phyloP scores from a whole-genome alignment of 169 alveolate genomes.

The Toxoplasma gondii region DNA sequence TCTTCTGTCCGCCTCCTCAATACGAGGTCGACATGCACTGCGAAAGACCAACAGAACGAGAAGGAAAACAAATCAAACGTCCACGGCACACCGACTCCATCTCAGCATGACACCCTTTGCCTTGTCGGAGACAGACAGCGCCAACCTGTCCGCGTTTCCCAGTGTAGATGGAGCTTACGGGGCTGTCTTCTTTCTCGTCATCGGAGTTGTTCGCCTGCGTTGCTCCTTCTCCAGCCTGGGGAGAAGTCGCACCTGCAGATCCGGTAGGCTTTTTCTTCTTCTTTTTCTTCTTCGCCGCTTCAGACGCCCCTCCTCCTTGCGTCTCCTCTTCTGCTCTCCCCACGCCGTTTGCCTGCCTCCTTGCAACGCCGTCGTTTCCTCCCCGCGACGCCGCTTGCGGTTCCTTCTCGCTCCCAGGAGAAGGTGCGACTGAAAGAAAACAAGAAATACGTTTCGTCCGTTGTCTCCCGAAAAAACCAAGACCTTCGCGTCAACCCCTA shows the following conservation, averaged over 20 bases:
- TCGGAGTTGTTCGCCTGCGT: neutral
- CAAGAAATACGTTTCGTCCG: neutral
- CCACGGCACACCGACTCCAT: too few species aligned
- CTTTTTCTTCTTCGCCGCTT: conserved; percentile 28
- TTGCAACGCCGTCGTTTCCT: neutral
- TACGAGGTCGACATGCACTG: too few species aligned
- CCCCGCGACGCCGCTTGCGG: neutral
- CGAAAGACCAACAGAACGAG: too few species aligned
- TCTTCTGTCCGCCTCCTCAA: too few species aligned
- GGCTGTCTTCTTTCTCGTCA: neutral
- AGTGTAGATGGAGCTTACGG: too few species aligned
- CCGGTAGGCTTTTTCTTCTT: conserved; percentile 33
- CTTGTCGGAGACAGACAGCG: too few species aligned
- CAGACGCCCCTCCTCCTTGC: neutral
- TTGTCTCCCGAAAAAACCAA: too few species aligned
- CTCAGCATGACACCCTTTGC: too few species aligned
- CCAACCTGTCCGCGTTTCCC: too few species aligned
- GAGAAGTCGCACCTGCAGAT: neutral
- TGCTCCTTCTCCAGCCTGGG: conserved; percentile 1
- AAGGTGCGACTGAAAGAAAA: neutral
- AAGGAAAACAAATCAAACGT: too few species aligned
- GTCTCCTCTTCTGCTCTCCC: neutral
- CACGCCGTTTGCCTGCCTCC: conserved; percentile 1
- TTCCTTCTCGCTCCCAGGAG: neutral
- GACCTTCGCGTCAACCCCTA: too few species aligned